Evolutionary conservation across 2,329 filamentous ascomycete species (phyloP), one percentile per base, ranked within the genome.

Genomic region (Cadophora luteo-olivacea): DNA sequence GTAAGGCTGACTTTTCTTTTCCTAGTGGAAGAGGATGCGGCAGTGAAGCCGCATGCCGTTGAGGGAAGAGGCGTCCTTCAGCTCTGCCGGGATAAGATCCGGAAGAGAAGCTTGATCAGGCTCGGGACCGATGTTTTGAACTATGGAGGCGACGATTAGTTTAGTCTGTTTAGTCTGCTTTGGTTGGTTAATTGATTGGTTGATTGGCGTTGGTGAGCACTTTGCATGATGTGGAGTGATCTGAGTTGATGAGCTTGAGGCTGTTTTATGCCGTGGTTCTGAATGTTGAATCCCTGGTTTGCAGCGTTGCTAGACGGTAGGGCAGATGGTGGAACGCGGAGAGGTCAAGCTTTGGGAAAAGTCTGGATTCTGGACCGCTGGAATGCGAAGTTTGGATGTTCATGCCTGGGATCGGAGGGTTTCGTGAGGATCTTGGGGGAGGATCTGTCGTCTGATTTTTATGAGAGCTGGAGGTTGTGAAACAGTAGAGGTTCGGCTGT

Each of bases 91-190:
- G 52, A n/a, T 55, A 7, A 19, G n/a, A 49, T 22, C 6, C 45
- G 45, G 45, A 49, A 19, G 19, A 49, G 45, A 49, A 49, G n/a
- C 29, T 33, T 33, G 52, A 33, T 55, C 25, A 55, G 52, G 52
- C 52, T 55, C 52, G 52, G 52, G 25, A 55, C 52, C 52, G 52
- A 55, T 5, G 52, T 55, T 54, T 55, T 33, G 52, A n/a, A 33
- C 6, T 32, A n/a, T 29, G 19, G 25, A 32, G 52, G 52, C 45
- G 52, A 32, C 22, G 51, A 29, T 29, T 29, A 29, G 2, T 32
- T 54, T 45, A 45, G 41, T 19, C 41, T 14, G 25, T 32, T 54
- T 32, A 22, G 7, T 29, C 11, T 29, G 49, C 41, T 45, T 19
- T 45, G 41, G 41, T 19, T 45, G 36, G 29, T 5, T 38, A 8